Percentiles rank a stretch among this genome's conserved stretches.
Evolutionary conservation across 2,329 filamentous ascomycete species (phyloP).

Genomic region (Diaporthe caulivora): DNA sequence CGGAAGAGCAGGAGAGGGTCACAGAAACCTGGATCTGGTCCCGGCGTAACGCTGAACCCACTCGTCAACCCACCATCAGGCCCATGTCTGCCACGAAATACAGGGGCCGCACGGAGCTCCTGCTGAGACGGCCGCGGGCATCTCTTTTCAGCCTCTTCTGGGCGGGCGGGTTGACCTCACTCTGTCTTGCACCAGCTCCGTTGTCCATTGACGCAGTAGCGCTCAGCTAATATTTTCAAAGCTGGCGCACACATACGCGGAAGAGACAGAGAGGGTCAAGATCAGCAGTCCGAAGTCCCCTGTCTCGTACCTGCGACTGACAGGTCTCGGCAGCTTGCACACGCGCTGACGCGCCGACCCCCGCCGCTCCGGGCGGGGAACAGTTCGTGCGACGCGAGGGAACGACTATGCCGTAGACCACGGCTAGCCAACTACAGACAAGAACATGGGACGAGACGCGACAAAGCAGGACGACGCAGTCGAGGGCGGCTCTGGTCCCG

Average conservation of each 20-base stretch:
- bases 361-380: conserved; percentile 6
- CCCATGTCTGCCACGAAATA: conserved; percentile 28
- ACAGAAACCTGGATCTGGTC: conserved; percentile 30
- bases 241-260: not conserved
- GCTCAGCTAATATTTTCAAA: not conserved
- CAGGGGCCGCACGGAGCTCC: conserved; percentile 36
- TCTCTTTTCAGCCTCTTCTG: conserved; percentile 35
- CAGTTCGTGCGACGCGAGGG: conserved; percentile 20
- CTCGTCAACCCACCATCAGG: conserved; percentile 11
- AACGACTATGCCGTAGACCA: conserved; percentile 1
- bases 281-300: conserved; percentile 16
- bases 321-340: conserved; percentile 34
- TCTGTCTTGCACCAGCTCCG: not conserved
- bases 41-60: conserved; percentile 32
- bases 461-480: not conserved
- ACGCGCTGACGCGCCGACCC: conserved; percentile 20
- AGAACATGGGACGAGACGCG: conserved; percentile 21
- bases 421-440: not conserved
- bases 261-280: not conserved
- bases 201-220: not conserved
- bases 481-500: not conserved
- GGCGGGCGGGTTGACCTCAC: not conserved
- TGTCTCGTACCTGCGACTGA: conserved; percentile 25
- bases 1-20: not conserved
- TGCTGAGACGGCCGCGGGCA: conserved; percentile 29